Evolutionary conservation across 108 stramenopile species (phyloP), one percentile per base, ranked within the genome.

Genomic region (Cyclotella choctawhatcheeana): DNA sequence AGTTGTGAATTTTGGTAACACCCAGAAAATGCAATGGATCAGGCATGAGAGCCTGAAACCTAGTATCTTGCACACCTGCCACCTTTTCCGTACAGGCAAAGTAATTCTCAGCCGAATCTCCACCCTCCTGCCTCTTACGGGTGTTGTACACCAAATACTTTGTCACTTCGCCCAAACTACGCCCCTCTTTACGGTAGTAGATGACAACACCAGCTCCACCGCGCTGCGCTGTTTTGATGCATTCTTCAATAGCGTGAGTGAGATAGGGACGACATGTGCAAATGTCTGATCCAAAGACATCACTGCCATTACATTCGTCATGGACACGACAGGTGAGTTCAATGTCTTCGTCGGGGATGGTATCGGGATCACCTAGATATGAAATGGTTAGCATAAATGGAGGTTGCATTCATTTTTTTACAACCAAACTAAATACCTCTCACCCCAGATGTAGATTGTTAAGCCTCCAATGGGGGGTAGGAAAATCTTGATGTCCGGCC

Each of bases 101-200:
- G 90, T 99, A 99, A 22, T 93, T 89, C 31, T 90, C 97, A 2
- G 99, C 99, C 20, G 91, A 84, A 61, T 96, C 96, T 5, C 96
- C 97, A 14, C 98, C 98, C 76, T 97, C 88, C 76, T 97, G 97
- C 14, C 99, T 90, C 82, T 98, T 98, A 47, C 99, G 88, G 33
- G 94, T 97, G 77, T 99, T 99, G 92, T 99, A 99, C 3, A 99
- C 99, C 31, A 99, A 82, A 81, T 99, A 99, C 77, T 99, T 99
- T 59, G 97, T 98, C 16, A 97, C 97, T 84, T 99, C 97, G 51
- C 99, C 98, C 27, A 97, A 82, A 45, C 90, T 87, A 44, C 97
- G 79, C 27, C 98, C 99, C 71, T 99, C 99, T 82, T 99, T 99
- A 20, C 99, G 93, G 75, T 83, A 99, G 84, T 99, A 99, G 62